Conservation (phyloP, 352 stramenopile genomes). For the Phytopythium sindhum region DNA sequence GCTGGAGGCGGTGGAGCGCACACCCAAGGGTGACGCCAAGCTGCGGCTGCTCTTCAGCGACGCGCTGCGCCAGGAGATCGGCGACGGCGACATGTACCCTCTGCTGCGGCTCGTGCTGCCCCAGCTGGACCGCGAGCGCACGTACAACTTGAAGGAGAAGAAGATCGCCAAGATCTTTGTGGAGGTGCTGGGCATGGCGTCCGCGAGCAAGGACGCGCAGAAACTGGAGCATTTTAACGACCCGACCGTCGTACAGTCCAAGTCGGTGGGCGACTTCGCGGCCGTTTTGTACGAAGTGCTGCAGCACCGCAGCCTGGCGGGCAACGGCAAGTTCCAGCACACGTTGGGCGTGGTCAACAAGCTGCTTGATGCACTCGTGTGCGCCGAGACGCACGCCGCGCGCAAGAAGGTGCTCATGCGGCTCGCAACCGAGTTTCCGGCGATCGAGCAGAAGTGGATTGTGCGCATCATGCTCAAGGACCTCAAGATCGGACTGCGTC, state of each 20-base stretch:
- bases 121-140: constrained; percentile 80
- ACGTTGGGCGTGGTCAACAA: constrained; percentile 61
- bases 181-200: constrained; percentile 63
- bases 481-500: constrained; percentile 78
- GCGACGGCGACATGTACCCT: constrained; percentile 60
- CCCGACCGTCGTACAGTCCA: constrained; percentile 74
- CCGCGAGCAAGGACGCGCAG: constrained; percentile 62
- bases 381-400: constrained; percentile 32
- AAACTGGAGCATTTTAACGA: constrained; percentile 83
- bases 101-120: constrained; percentile 72
- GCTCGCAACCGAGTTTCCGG: constrained; percentile 69
- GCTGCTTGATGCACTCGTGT: constrained; percentile 54
- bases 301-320: constrained; percentile 51
- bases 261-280: constrained; percentile 80
- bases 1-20: constrained; percentile 66
- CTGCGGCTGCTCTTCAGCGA: constrained; percentile 73
- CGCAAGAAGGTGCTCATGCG: constrained; percentile 69
- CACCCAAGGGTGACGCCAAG: constrained; percentile 72
- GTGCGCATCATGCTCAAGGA: constrained; percentile 83
- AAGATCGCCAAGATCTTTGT: constrained; percentile 82
- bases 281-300: constrained; percentile 73
- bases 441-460: constrained; percentile 82
- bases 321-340: constrained; percentile 37
- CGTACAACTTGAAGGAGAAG: constrained; percentile 86
- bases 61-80: constrained; percentile 48